Evolutionary conservation across 2,329 filamentous ascomycete species (phyloP).

Genomic region (Aureobasidium pullulans): DNA sequence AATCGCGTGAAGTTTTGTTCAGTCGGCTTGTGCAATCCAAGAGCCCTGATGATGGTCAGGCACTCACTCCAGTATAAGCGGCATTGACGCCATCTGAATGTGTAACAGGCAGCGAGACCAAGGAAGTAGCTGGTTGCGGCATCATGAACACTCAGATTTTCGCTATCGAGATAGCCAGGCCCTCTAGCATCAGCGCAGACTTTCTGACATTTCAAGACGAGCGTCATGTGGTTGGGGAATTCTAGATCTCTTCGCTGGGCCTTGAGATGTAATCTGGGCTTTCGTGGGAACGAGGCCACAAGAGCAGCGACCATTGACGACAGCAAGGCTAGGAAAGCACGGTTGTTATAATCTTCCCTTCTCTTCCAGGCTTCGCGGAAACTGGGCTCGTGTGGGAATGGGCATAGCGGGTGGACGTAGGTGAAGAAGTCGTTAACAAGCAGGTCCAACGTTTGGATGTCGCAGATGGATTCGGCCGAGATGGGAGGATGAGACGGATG

Average conservation of each 20-base stretch:
- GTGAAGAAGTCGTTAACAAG: constrained; percentile 78
- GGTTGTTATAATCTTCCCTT: constrained; percentile 58
- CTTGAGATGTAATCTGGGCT: constrained; percentile 62
- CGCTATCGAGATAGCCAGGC: constrained; percentile 46
- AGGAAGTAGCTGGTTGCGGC: constrained; percentile 72
- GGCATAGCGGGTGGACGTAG: constrained; percentile 68
- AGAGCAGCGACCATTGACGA: constrained; percentile 67
- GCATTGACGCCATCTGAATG: constrained; percentile 58
- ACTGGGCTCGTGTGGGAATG: constrained; percentile 72
- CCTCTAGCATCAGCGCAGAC: constrained; percentile 63
- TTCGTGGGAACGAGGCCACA: constrained; percentile 70
- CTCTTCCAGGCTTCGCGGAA: constrained; percentile 62
- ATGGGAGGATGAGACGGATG: constrained; percentile 33
- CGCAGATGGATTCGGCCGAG: constrained; percentile 63
- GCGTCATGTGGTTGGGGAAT: constrained; percentile 60
- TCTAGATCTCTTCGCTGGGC: constrained; percentile 55
- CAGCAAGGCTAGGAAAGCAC: constrained; percentile 61
- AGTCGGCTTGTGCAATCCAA: constrained; percentile 56
- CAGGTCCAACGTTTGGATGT: constrained; percentile 58
- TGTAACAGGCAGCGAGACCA: constrained; percentile 59
- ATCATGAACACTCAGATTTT: constrained; percentile 51
- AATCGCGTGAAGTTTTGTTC: constrained; percentile 33
- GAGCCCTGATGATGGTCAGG: constrained; percentile 59
- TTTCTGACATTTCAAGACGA: constrained; percentile 64
- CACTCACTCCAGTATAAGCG: constrained; percentile 67